Conservation (phyloP, 768 basidiomycete genomes). For the Antrodiella citrinella region DNA sequence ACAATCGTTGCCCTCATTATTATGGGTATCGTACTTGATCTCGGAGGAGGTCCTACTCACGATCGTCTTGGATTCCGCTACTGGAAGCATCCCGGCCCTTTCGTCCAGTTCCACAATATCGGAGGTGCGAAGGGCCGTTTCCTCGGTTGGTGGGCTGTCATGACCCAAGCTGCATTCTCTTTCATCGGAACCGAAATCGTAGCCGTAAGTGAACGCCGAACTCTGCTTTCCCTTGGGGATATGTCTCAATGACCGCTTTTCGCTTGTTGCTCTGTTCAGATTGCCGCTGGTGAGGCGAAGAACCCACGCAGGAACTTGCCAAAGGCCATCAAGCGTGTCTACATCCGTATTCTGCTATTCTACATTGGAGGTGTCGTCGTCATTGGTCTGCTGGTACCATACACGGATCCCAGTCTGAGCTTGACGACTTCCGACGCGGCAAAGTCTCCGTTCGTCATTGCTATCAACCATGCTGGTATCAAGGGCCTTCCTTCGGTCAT, state of each 20-base stretch:
- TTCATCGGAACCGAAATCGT: conserved; percentile 51
- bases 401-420: conserved; percentile 33
- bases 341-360: conserved; percentile 43
- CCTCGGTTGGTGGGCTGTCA: conserved; percentile 41
- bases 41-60: conserved; percentile 48
- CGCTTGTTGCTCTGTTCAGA: conserved; percentile 12
- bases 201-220: conserved; percentile 26
- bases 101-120: conserved; percentile 34
- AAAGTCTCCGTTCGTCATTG: conserved; percentile 52
- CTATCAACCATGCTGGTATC: conserved; percentile 48
- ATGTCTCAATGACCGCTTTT: neutral
- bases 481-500: conserved; percentile 42
- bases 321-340: conserved; percentile 36
- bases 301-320: conserved; percentile 40
- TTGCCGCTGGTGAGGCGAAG: conserved; percentile 40
- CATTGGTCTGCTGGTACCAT: conserved; percentile 43
- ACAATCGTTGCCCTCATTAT: conserved; percentile 38
- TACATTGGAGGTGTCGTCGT: conserved; percentile 34
- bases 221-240: neutral
- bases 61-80: conserved; percentile 45
- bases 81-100: conserved; percentile 50
- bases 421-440: conserved; percentile 32
- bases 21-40: conserved; percentile 43
- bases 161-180: conserved; percentile 52
- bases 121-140: conserved; percentile 43